Conservation (phyloP, 768 basidiomycete genomes). For the Cantharellus anzutake region DNA sequence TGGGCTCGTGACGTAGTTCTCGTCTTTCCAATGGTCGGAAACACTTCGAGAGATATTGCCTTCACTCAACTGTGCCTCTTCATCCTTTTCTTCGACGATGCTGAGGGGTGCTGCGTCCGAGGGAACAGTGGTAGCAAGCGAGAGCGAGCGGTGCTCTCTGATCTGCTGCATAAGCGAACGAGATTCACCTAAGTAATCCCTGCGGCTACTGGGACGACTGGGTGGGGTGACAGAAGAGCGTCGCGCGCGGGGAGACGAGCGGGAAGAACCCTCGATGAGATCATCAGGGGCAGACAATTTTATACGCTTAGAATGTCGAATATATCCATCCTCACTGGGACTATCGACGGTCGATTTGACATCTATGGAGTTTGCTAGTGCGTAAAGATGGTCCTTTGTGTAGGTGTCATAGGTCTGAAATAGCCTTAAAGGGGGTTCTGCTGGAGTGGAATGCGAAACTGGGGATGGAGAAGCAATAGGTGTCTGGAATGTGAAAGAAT, state of each 20-base stretch:
- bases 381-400: slow-evolving; percentile 84
- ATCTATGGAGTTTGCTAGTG: slow-evolving; percentile 90
- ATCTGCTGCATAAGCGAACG: slow-evolving; percentile 63
- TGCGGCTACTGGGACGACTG: not conserved
- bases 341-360: slow-evolving; percentile 12
- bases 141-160: slow-evolving; percentile 56
- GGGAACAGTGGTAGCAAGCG: slow-evolving; percentile 13
- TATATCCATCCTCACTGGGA: not conserved
- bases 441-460: slow-evolving; percentile 25
- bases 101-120: slow-evolving; percentile 17
- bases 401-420: slow-evolving; percentile 96
- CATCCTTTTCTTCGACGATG: not conserved
- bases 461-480: slow-evolving; percentile 24
- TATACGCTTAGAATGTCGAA: slow-evolving; percentile 55
- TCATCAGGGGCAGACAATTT: slow-evolving; percentile 55
- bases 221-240: not conserved
- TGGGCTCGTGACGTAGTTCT: too few species aligned
- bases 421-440: slow-evolving; percentile 57
- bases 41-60: too few species aligned
- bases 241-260: not conserved
- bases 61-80: not conserved
- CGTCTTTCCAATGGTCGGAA: too few species aligned
- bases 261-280: slow-evolving; percentile 17
- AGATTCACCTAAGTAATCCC: slow-evolving; percentile 62
- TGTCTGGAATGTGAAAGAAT: slow-evolving; percentile 56